A percentile compares a stretch with the other conserved stretches of the same genome.
Evolutionary conservation across 192 early-diverging fungal species (phyloP).

Genomic region (Coemansia guatemalensis): DNA sequence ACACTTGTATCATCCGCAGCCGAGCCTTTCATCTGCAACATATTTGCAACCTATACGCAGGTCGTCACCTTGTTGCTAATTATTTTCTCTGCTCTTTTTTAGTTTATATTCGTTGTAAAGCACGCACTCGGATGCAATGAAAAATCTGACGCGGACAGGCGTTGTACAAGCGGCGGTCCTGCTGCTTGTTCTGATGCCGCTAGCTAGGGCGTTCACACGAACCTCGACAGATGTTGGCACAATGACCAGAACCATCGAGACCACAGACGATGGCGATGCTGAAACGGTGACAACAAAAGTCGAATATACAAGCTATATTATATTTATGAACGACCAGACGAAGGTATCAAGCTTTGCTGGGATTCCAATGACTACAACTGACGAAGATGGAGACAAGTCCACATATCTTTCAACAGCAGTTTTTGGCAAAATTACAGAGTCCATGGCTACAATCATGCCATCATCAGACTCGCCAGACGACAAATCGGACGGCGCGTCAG

Average conservation of each 20-base stretch:
- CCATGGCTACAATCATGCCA: background rate
- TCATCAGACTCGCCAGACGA: background rate
- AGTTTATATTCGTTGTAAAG: background rate
- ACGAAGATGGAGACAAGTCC: constrained; percentile 20
- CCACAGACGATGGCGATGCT: constrained; percentile 8
- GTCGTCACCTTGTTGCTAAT: background rate
- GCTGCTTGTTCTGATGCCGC: constrained; percentile 1
- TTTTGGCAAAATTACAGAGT: background rate
- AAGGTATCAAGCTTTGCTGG: constrained; percentile 33
- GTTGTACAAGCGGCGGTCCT: constrained; percentile 7
- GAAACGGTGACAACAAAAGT: constrained; percentile 12
- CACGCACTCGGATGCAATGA: background rate
- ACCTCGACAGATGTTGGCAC: constrained; percentile 26
- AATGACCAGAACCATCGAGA: constrained; percentile 5
- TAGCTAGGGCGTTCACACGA: constrained; percentile 21
- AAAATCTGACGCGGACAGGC: background rate
- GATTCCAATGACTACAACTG: constrained; percentile 30
- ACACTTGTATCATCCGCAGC: background rate
- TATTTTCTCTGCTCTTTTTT: background rate
- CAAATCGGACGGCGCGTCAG: background rate
- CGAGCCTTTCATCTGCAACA: background rate
- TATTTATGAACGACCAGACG: constrained; percentile 39
- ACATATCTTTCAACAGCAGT: constrained; percentile 24
- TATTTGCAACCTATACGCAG: background rate
- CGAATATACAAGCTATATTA: constrained; percentile 34